A percentile compares a stretch with the other conserved stretches of the same genome.
Conservation (phyloP, 768 basidiomycete genomes). For the Coprinopsis strossmayeri region DNA sequence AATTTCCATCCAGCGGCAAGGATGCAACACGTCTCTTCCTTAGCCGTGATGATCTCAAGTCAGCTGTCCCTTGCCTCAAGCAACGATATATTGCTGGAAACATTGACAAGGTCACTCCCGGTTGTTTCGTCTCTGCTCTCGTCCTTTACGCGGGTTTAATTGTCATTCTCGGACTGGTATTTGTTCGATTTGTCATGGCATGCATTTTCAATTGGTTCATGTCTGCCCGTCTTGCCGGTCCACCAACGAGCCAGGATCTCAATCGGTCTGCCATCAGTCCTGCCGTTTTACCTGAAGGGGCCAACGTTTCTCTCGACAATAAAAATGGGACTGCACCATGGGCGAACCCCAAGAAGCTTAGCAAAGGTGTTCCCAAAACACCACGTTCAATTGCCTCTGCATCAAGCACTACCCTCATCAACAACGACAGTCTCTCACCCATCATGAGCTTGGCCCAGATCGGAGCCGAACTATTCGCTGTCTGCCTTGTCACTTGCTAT, state of each 20-base stretch:
- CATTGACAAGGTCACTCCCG: conserved; percentile 95
- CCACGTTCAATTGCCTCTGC: conserved; percentile 42
- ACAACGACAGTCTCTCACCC: conserved; percentile 41
- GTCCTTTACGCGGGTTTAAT: conserved; percentile 88
- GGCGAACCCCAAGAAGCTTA: conserved; percentile 61
- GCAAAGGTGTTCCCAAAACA: conserved; percentile 36
- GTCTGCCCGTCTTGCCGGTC: conserved; percentile 71
- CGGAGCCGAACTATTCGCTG: conserved; percentile 90
- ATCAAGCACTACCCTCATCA: conserved; percentile 53
- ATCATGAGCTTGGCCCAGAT: conserved; percentile 85
- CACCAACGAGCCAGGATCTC: conserved; percentile 65
- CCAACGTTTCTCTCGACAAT: conserved; percentile 91
- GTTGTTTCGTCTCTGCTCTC: conserved; percentile 86
- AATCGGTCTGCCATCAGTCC: conserved; percentile 86
- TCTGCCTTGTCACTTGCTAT: conserved; percentile 96
- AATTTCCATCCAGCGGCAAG: conserved; percentile 55
- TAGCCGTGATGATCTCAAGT: conserved; percentile 55
- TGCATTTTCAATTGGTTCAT: conserved; percentile 97
- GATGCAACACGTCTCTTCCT: conserved; percentile 89
- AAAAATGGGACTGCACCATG: conserved; percentile 90
- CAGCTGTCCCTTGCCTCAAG: conserved; percentile 72
- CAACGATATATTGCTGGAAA: conserved; percentile 88
- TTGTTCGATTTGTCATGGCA: conserved; percentile 94
- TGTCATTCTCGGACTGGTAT: conserved; percentile 85
- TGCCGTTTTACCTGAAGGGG: conserved; percentile 93